These are phyloP conservation scores for Aureobasidium sp. DNA, from an alignment of 2,329 filamentous ascomycete genomes.

Conservation along the genomic window DNA sequence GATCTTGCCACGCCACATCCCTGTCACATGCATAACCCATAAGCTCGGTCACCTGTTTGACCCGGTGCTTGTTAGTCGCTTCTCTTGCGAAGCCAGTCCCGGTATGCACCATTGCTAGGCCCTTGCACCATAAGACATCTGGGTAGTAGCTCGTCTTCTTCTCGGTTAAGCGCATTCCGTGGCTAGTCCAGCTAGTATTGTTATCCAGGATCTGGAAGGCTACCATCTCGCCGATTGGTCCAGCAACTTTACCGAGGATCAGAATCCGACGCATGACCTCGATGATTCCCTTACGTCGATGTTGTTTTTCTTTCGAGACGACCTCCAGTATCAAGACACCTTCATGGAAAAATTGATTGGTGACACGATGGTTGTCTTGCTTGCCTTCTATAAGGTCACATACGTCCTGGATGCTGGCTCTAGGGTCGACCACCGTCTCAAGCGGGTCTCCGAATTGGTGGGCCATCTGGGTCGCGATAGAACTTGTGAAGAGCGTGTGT, in stretches of 20 bases:
- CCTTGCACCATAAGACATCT: background rate
- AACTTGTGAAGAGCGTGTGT: no score
- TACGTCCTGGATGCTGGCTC: no score
- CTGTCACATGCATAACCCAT: background rate
- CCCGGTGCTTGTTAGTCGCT: background rate
- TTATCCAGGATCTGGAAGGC: background rate
- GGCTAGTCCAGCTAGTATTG: background rate
- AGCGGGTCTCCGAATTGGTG: no score
- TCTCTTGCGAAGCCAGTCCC: background rate
- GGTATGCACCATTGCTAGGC: background rate
- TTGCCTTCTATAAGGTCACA: no score
- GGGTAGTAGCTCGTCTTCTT: background rate
- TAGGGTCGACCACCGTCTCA: no score
- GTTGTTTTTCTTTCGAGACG: no score
- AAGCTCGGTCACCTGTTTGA: background rate
- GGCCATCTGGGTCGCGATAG: no score
- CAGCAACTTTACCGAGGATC: background rate
- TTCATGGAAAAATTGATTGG: no score
- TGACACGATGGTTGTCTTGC: no score
- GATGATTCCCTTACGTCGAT: no score
- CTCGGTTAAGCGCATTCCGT: background rate
- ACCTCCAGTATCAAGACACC: no score
- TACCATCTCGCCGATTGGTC: background rate
- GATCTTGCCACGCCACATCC: background rate
- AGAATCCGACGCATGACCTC: background rate